Evolutionary conservation across 1,284 basidiomycete genomes (phyloP).

Genomic region (Papiliotrema fonsecae): DNA sequence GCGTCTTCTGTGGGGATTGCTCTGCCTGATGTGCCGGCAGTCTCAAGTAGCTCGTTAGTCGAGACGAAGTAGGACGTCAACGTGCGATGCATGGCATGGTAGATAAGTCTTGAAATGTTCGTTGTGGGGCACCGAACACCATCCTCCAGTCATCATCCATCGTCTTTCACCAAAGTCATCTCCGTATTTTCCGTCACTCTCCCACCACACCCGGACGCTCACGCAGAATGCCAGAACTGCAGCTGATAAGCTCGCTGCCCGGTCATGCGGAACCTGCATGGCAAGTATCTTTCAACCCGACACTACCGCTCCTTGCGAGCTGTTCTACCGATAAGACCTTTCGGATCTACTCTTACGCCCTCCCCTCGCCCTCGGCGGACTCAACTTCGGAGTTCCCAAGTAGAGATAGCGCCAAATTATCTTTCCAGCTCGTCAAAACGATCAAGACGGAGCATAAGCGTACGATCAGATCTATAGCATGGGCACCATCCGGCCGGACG

Average conservation of each 20-base stretch:
- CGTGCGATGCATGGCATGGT: not conserved
- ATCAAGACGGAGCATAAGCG: constrained; percentile 82
- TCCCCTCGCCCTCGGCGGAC: constrained; percentile 18
- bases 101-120: not conserved
- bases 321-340: constrained; percentile 94
- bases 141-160: not conserved
- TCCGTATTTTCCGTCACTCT: not conserved
- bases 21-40: not conserved
- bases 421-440: constrained; percentile 58
- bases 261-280: constrained; percentile 85
- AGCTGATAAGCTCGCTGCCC: constrained; percentile 37
- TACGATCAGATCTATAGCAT: constrained; percentile 83
- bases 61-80: too few species aligned
- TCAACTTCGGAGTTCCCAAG: constrained; percentile 17
- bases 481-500: constrained; percentile 81
- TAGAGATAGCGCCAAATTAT: constrained; percentile 27
- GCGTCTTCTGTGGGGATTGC: not conserved
- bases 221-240: constrained; percentile 30
- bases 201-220: not conserved
- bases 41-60: too few species aligned
- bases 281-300: constrained; percentile 88
- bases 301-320: constrained; percentile 74
- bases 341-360: constrained; percentile 69
- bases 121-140: not conserved
- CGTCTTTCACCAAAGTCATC: not conserved